A percentile compares a stretch with the other conserved stretches of the same genome.
phyloP scores from a whole-genome alignment of 2,329 filamentous ascomycete genomes.

The Drechslerella dactyloides region DNA sequence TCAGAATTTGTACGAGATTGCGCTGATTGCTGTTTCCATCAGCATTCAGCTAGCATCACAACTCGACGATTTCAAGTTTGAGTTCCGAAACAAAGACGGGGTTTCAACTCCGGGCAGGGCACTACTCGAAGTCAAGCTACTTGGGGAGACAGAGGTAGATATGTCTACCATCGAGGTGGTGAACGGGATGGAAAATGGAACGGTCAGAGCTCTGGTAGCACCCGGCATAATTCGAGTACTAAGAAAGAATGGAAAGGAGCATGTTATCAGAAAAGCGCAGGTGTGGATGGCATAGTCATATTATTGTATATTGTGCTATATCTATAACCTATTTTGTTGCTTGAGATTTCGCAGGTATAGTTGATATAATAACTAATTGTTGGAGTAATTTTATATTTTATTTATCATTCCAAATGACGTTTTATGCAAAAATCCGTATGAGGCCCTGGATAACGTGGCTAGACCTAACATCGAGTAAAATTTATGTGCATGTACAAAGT shows the following conservation, averaged over 20 bases:
- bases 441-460: no score
- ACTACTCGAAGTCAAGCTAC: conserved; percentile 6
- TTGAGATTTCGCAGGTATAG: no score
- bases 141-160: conserved; percentile 14
- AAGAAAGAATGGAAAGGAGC: background rate
- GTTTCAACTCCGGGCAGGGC: background rate
- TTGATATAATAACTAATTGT: no score
- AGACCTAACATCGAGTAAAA: no score
- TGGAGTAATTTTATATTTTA: no score
- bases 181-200: conserved; percentile 22
- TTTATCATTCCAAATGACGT: no score
- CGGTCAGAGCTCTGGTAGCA: conserved; percentile 34
- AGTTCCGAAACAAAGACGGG: conserved; percentile 31
- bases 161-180: conserved; percentile 13
- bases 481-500: no score
- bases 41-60: conserved; percentile 20
- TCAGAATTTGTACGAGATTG: conserved; percentile 13
- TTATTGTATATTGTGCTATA: background rate
- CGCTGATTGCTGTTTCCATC: background rate
- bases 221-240: conserved; percentile 21
- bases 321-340: background rate
- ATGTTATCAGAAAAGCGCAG: conserved; percentile 12
- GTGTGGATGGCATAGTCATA: conserved; percentile 21
- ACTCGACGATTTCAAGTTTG: conserved; percentile 26
- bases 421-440: no score